Percentiles rank a stretch among this genome's conserved stretches.
phyloP scores from a whole-genome alignment of 202 grass and related monocot species.

The Panicum hallii region DNA sequence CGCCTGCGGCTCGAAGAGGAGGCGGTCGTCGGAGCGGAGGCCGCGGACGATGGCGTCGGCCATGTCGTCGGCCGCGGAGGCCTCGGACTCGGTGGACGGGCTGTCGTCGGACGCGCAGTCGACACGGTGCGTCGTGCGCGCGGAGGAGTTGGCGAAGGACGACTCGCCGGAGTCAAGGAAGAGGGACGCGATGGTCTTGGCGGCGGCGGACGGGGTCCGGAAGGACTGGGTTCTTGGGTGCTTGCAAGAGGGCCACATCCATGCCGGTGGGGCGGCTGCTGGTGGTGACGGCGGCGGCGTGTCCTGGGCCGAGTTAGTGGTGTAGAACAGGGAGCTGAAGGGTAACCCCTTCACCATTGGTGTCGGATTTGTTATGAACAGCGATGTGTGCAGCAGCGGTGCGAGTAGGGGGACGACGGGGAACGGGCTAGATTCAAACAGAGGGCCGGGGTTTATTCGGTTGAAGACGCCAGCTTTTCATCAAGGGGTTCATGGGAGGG shows the following conservation, averaged over 20 bases:
- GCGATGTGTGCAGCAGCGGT: constrained; percentile 15
- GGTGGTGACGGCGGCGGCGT: constrained; percentile 33
- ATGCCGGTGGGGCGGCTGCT: constrained; percentile 46
- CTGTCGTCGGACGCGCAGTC: constrained; percentile 63
- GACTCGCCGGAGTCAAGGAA: constrained; percentile 77
- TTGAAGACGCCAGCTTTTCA: constrained; percentile 33
- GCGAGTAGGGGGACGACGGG: background rate
- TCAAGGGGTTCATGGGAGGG: constrained; percentile 5
- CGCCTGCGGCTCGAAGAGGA: constrained; percentile 64
- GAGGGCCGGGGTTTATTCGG: constrained; percentile 4
- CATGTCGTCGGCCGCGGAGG: constrained; percentile 49
- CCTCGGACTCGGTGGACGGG: constrained; percentile 59
- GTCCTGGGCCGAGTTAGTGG: constrained; percentile 52
- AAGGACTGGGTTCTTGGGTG: constrained; percentile 57
- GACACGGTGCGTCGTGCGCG: constrained; percentile 34
- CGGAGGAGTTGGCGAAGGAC: constrained; percentile 68
- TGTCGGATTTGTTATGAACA: constrained; percentile 34
- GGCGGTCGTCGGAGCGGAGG: constrained; percentile 62
- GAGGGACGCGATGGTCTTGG: constrained; percentile 50
- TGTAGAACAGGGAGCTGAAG: constrained; percentile 57
- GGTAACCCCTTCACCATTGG: constrained; percentile 62
- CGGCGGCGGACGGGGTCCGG: constrained; percentile 30
- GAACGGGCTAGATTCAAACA: constrained; percentile 24
- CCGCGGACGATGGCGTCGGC: constrained; percentile 68
- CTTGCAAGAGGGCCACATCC: constrained; percentile 81